Base-by-base conservation (phyloP, 2,329 filamentous ascomycete genomes). In the Trichoderma atrobrunneum region DNA sequence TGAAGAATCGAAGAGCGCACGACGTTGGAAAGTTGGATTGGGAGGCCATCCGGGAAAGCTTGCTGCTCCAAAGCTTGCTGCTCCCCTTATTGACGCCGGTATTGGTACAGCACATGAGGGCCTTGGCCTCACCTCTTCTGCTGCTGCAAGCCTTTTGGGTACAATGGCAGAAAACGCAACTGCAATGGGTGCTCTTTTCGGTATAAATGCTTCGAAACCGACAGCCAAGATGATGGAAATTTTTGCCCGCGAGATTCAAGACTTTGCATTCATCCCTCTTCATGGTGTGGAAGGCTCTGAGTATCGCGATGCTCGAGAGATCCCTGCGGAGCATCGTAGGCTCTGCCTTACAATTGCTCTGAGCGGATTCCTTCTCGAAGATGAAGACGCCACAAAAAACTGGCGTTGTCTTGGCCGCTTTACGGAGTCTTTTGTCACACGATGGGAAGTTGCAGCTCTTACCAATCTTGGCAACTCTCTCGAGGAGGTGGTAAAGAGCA, bases 151-250 rank as follows among this genome's bases (percentile, higher is more conserved):
- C 1, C 89, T 97, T 68, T 84, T 98, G 0, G 95, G 95, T 12
- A 87, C 90, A 21, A 86, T 98, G 78, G 92, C 94, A 2, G 91
- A 95, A 48, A 96, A 92, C 74, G 89, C 91, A 6, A 88, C 96
- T 18, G 85, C 94, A 56, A 91, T 97, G 34, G 95, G 95, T 18
- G 90, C 92, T 48, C 84, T 98, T 51, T 98, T 98, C 78, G 96
- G 96, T 10, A 93, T 96, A n/a, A 97, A 97, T 78, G 93, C 93
- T 57, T 90, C 91, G 1, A 89, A 91, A 43, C 95, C 97, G 86
- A 93, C 92, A 0, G 90, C 91, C 67, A 91, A 94, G 79, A 93
- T 95, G 86, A 92, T 98, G 86, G 93, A 97, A 75, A 87, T 91
- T n/a, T 97, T 97, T 79, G 88, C 92, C 12, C 90, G 90, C 76